Evolutionary conservation across 225 moss, liverwort and hornwort genomes (phyloP).

Genomic region (Neckera pumila): DNA sequence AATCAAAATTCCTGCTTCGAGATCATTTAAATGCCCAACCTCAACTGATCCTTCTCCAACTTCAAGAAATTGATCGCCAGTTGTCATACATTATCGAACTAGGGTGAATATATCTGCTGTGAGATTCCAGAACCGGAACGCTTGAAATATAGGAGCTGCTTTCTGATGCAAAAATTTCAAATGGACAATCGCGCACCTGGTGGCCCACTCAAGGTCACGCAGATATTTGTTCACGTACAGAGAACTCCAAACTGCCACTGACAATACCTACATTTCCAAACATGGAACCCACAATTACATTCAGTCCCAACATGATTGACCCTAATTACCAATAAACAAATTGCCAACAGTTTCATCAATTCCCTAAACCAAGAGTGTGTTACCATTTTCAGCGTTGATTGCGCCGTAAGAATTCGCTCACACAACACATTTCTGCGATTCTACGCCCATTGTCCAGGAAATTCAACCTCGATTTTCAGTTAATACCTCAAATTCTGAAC

Average conservation of each 20-base stretch:
- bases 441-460: neutral
- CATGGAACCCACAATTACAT: neutral
- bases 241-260: conserved; percentile 19
- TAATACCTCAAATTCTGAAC: neutral
- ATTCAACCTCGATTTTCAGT: neutral
- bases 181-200: neutral
- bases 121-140: neutral
- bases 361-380: neutral
- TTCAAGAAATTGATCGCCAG: neutral
- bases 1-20: neutral
- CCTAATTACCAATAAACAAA: neutral
- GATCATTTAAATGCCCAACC: neutral
- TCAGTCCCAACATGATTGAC: neutral
- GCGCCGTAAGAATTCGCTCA: neutral
- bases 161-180: neutral
- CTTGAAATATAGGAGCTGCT: neutral
- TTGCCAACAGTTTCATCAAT: neutral
- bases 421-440: neutral
- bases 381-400: neutral
- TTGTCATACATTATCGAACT: neutral
- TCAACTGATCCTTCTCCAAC: neutral
- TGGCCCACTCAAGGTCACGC: conserved; percentile 14
- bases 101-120: neutral
- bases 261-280: conserved; percentile 5
- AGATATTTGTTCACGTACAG: conserved; percentile 13